phyloP scores from a whole-genome alignment of 139 green algal species.

The Helicosporidium sp. region DNA sequence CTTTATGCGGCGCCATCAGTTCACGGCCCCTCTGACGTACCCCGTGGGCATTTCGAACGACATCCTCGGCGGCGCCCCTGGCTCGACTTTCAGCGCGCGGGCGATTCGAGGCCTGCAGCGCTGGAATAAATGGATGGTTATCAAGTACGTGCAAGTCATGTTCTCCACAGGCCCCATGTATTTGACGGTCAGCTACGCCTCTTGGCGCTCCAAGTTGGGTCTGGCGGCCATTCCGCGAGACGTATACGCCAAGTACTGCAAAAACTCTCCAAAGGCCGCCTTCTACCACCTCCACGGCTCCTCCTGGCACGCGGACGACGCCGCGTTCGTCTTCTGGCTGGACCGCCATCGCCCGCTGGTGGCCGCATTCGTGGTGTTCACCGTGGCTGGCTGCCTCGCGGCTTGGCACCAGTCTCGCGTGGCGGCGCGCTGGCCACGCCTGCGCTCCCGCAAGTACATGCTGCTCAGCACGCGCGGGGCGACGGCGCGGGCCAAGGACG shows the following conservation, averaged over 20 bases:
- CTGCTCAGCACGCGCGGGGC: too few species aligned
- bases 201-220: background rate
- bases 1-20: constrained; percentile 17
- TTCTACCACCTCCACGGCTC: constrained; percentile 29
- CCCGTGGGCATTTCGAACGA: constrained; percentile 35
- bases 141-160: constrained; percentile 41
- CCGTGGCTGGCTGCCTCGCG: too few species aligned
- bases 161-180: constrained; percentile 40
- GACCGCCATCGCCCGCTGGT: constrained; percentile 8
- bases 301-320: constrained; percentile 33
- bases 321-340: constrained; percentile 25
- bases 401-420: too few species aligned
- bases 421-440: too few species aligned
- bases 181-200: constrained; percentile 17
- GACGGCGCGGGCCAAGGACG: too few species aligned
- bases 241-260: constrained; percentile 33
- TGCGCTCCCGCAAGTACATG: too few species aligned
- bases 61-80: constrained; percentile 17
- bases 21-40: constrained; percentile 28
- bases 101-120: constrained; percentile 3
- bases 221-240: constrained; percentile 18
- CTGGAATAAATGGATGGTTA: constrained; percentile 26
- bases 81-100: constrained; percentile 10
- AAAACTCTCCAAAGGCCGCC: background rate
- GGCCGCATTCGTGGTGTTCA: too few species aligned